Evolutionary conservation across 768 basidiomycete genomes (phyloP).

Genomic region (Lactifluus volemus): DNA sequence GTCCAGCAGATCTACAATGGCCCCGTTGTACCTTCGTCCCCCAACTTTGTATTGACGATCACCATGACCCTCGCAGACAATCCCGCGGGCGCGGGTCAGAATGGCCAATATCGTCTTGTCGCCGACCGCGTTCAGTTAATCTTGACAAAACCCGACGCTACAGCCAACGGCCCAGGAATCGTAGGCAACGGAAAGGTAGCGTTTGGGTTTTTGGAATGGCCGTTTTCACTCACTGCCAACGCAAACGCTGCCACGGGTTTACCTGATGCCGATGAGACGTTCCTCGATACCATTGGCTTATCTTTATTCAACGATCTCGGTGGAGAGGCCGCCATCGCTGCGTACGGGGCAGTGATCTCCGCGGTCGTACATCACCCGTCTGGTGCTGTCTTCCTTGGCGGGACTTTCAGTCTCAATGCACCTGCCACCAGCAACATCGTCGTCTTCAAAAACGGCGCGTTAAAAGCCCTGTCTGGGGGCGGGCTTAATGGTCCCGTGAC

Average conservation of each 20-base stretch:
- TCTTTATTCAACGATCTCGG: conserved; percentile 57
- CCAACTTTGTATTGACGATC: conserved; percentile 65
- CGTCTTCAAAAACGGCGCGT: conserved; percentile 50
- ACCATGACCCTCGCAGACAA: conserved; percentile 61
- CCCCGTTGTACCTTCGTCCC: conserved; percentile 65
- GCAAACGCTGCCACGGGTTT: conserved; percentile 55
- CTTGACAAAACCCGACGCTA: conserved; percentile 49
- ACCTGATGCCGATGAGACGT: conserved; percentile 62
- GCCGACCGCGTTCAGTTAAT: conserved; percentile 81
- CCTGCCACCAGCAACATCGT: conserved; percentile 62
- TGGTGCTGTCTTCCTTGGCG: conserved; percentile 69
- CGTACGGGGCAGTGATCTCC: conserved; percentile 35
- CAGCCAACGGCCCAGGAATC: conserved; percentile 28
- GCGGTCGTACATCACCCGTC: conserved; percentile 59
- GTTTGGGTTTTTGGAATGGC: conserved; percentile 91
- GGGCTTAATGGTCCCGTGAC: conserved; percentile 79
- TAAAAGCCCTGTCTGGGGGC: conserved; percentile 44
- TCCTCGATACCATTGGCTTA: conserved; percentile 53
- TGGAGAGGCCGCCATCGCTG: conserved; percentile 30
- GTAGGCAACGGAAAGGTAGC: conserved; percentile 34
- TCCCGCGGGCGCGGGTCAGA: conserved; percentile 53
- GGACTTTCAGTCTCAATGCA: conserved; percentile 57
- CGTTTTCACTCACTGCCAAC: conserved; percentile 35
- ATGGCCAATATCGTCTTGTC: conserved; percentile 70
- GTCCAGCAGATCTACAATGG: conserved; percentile 67